These are phyloP conservation scores for Pugionium dolabratum DNA, from an alignment of 345 rosid genomes.

Conservation along the genomic window DNA sequence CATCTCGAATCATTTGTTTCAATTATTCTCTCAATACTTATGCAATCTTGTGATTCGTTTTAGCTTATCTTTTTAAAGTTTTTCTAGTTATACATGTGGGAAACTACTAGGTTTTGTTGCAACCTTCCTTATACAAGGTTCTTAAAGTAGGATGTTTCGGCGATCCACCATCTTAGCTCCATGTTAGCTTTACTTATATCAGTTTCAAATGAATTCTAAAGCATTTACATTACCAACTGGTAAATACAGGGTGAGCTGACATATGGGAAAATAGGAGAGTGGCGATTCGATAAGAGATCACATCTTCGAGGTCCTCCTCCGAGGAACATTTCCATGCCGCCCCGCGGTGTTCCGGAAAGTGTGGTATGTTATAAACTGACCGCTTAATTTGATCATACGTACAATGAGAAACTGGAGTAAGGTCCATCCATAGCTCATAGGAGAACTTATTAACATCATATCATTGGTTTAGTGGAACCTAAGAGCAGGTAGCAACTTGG, in stretches of 20 bases:
- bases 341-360: conserved; percentile 92
- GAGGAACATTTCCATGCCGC: conserved; percentile 76
- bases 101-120: conserved; percentile 3
- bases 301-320: conserved; percentile 74
- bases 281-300: conserved; percentile 97
- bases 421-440: conserved; percentile 18
- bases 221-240: neutral
- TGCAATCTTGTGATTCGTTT: neutral
- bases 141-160: neutral
- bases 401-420: neutral
- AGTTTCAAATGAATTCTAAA: neutral
- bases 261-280: conserved; percentile 85
- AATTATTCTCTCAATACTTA: conserved; percentile 6
- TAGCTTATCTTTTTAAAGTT: neutral
- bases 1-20: neutral
- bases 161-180: neutral
- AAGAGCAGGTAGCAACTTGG: no score
- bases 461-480: neutral
- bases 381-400: neutral
- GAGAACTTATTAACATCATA: conserved; percentile 6
- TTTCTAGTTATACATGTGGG: neutral
- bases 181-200: neutral
- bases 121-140: conserved; percentile 16
- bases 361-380: conserved; percentile 61
- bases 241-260: conserved; percentile 71